These are phyloP conservation scores for Boletus rubescentipes DNA, from an alignment of 768 basidiomycete species.

Conservation along the genomic window DNA sequence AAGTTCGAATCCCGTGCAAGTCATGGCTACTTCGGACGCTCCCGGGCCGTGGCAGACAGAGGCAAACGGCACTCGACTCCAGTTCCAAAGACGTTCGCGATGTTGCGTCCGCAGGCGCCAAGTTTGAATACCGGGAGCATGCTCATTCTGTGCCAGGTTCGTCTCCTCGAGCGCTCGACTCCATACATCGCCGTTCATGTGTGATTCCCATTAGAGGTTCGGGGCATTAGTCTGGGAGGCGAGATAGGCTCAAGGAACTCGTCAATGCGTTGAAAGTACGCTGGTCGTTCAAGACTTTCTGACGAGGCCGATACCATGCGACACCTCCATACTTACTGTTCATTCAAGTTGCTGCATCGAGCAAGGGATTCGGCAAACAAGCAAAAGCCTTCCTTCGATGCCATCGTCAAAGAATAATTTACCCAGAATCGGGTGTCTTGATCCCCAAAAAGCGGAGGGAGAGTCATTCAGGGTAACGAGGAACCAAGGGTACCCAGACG, in stretches of 20 bases:
- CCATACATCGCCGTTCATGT: no score
- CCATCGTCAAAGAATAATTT: constrained; percentile 6
- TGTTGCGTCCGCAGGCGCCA: no score
- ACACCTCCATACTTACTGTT: neutral
- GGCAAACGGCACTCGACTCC: no score
- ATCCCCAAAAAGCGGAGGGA: neutral
- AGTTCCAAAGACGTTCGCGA: no score
- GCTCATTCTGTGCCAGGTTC: constrained; percentile 13
- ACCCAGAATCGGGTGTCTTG: neutral
- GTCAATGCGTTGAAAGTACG: constrained; percentile 1
- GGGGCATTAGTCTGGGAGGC: constrained; percentile 15
- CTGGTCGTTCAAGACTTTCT: no score
- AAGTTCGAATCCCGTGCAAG: no score
- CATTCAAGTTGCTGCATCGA: constrained; percentile 11
- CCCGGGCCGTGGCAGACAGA: no score
- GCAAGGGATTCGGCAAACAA: constrained; percentile 4
- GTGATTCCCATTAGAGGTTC: constrained; percentile 8
- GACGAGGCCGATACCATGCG: neutral
- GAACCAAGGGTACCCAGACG: neutral
- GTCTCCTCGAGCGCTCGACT: neutral
- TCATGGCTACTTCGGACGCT: no score
- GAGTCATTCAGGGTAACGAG: neutral
- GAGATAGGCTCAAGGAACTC: constrained; percentile 18
- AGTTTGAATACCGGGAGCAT: constrained; percentile 9
- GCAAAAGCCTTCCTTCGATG: constrained; percentile 12